Conservation (phyloP, 176 grass and related monocot species). For the Rhynchospora tenuis region DNA sequence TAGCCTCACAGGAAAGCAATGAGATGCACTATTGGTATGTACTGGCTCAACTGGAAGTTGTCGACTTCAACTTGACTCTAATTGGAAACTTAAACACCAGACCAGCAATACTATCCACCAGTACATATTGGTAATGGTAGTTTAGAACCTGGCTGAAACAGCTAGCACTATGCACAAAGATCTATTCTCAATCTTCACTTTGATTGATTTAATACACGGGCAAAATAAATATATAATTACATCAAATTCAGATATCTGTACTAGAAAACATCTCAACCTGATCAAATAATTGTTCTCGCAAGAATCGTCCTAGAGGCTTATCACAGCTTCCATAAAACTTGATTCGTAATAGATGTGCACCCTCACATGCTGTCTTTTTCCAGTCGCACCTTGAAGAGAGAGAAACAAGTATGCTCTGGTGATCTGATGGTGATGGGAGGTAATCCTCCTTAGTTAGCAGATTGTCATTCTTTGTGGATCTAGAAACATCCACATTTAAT, state of each 20-base stretch:
- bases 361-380: slow-evolving; percentile 80
- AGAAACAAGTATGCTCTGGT: slow-evolving; percentile 99
- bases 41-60: background rate
- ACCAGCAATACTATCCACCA: background rate
- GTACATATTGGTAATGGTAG: background rate
- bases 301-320: slow-evolving; percentile 84
- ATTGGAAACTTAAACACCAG: background rate
- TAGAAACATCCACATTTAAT: slow-evolving; percentile 10
- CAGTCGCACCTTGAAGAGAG: slow-evolving; percentile 77
- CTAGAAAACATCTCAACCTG: slow-evolving; percentile 49
- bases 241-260: slow-evolving; percentile 6
- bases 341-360: slow-evolving; percentile 79
- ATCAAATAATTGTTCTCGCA: slow-evolving; percentile 90
- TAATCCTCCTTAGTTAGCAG: slow-evolving; percentile 51
- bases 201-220: background rate
- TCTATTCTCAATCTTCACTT: background rate
- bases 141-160: background rate
- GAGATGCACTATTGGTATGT: background rate
- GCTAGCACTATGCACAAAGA: background rate
- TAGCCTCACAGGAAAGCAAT: background rate
- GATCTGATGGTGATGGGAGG: slow-evolving; percentile 72
- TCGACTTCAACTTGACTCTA: background rate
- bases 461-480: slow-evolving; percentile 23
- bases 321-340: slow-evolving; percentile 96
- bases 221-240: background rate